Base-by-base conservation (phyloP, 176 grass and related monocot species). In the Thalia dealbata region DNA sequence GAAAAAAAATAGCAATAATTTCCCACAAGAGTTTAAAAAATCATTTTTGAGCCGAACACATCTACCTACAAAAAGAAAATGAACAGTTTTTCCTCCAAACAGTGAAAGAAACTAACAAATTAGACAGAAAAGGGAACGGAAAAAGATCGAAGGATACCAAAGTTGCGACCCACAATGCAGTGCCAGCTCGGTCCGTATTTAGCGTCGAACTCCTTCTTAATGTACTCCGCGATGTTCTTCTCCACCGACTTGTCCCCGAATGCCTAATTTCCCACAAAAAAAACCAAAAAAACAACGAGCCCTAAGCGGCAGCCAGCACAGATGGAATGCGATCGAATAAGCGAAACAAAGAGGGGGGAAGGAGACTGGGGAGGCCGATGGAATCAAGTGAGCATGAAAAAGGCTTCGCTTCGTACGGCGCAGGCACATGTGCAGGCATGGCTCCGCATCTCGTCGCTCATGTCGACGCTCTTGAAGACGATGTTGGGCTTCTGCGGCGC, bases 131-230 rank as follows among this genome's bases (percentile, higher is more conserved):
- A 14, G 24, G 24, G 14, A 27, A 29, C 11, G 15, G 10, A 63
- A 52, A 10, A 62, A 14, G 50, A 52, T 14, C 24, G 26, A 63
- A 14, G 61, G 13, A 14, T 92, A 97, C 93, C 93, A 43, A 97
- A 97, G 90, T 97, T 97, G 58, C 88, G 85, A 65, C 93, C 93
- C n/a, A 92, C 93, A 59, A 97, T 97, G 80, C 93, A 97, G 88
- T 97, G 93, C 93, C 93, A 97, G 38, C 87, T 97, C 10, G 84
- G 89, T 28, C 89, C 93, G 73, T 97, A 85, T 69, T 83, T 89
- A 67, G 85, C 83, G 81, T 97, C 93, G 83, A 97, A 97, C 87
- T 97, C 93, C 87, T 97, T 97, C 77, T 97, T 97, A 70, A 97
- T 97, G 87, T 92, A 90, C 81, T 97, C 93, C 28, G 93, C 93